A percentile compares a stretch with the other conserved stretches of the same genome.
phyloP scores from a whole-genome alignment of 441 rosid genomes.

The Adansonia grandidieri region DNA sequence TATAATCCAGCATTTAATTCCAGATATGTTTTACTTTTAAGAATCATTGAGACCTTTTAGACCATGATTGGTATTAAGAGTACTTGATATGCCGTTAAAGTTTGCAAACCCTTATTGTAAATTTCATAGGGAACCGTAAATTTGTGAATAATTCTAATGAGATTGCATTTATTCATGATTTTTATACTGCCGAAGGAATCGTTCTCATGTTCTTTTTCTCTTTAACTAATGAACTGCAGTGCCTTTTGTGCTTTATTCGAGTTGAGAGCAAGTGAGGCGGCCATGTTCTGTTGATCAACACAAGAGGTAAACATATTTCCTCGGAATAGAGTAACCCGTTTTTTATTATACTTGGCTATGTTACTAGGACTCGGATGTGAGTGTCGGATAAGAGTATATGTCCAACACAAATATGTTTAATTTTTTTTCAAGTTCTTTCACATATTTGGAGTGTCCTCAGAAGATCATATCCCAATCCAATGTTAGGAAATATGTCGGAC shows the following conservation, averaged over 20 bases:
- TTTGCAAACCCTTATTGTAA: background rate
- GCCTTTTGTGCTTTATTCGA: slow-evolving; percentile 54
- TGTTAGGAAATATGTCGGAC: too few species aligned
- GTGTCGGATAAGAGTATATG: too few species aligned
- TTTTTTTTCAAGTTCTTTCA: too few species aligned
- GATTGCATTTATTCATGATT: background rate
- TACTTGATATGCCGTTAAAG: slow-evolving; percentile 1
- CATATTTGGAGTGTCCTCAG: too few species aligned
- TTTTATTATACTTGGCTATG: background rate
- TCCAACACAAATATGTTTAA: too few species aligned
- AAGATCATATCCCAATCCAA: too few species aligned
- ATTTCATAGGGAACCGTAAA: background rate
- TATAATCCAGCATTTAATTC: background rate
- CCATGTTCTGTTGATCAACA: slow-evolving; percentile 23
- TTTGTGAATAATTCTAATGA: background rate
- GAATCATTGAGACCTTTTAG: background rate
- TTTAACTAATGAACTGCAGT: slow-evolving; percentile 45
- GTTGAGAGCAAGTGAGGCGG: slow-evolving; percentile 41
- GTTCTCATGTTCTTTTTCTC: slow-evolving; percentile 12
- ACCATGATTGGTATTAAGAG: background rate
- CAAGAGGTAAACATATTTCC: slow-evolving; percentile 35
- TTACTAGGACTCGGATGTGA: too few species aligned
- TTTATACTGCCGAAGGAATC: background rate
- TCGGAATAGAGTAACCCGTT: background rate
- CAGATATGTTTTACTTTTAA: background rate